Conservation (phyloP, 2,329 filamentous ascomycete species). For the Aspergillus sp. region DNA sequence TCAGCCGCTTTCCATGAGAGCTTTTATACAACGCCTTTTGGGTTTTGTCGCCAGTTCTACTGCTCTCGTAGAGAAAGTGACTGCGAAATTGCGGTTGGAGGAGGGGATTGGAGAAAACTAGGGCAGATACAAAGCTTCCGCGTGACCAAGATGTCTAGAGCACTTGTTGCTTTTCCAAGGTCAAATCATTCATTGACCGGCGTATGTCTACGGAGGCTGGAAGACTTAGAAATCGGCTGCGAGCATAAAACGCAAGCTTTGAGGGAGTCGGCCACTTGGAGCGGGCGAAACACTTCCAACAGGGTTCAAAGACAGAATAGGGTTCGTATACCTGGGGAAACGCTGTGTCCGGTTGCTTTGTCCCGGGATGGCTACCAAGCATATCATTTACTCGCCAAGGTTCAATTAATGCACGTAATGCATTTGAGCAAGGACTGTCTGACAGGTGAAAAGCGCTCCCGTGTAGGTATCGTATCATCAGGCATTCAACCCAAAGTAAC, state of each 20-base stretch:
- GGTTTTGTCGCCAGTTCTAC: not conserved
- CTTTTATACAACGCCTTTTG: not conserved
- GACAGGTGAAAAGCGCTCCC: too few species aligned
- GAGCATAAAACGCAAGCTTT: not conserved
- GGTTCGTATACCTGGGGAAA: not conserved
- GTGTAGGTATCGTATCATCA: not conserved
- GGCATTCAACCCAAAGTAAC: slow-evolving; percentile 20
- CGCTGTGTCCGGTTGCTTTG: not conserved
- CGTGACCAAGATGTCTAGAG: not conserved
- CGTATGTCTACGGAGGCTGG: too few species aligned
- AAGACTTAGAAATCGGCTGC: not conserved
- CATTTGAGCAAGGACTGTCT: too few species aligned
- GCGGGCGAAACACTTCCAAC: not conserved
- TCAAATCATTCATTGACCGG: too few species aligned
- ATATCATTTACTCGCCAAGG: too few species aligned
- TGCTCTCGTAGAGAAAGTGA: slow-evolving; percentile 12
- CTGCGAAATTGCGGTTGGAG: not conserved
- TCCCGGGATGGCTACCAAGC: too few species aligned
- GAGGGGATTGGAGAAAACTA: not conserved
- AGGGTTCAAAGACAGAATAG: not conserved
- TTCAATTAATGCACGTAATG: too few species aligned
- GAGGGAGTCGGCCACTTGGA: not conserved
- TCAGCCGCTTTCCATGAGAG: not conserved
- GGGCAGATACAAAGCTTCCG: not conserved
- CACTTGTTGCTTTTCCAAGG: not conserved